Base-by-base conservation (phyloP, 805 yeast species). In the Ogataea siamensis region DNA sequence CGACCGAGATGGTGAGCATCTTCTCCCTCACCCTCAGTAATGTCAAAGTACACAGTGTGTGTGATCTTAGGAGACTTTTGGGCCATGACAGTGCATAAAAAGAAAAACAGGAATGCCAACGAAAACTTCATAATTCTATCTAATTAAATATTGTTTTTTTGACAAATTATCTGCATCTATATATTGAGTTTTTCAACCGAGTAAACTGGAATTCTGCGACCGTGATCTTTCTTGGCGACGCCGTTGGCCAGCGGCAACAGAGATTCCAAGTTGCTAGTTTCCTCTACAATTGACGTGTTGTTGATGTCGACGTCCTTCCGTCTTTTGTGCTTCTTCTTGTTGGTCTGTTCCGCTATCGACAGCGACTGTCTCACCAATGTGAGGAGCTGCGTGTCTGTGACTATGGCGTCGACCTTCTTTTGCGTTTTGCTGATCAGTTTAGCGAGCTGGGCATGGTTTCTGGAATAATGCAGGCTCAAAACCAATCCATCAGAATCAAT, bases 31-130 rank as follows among this genome's bases (percentile, higher is more conserved):
- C 87, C 97, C 59, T 87, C 89, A 50, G 77, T 71, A 47, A 89
- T 69, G 59, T 91, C 96, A 54, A 89, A 88, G 67, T 70, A 91
- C 22, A 91, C 96, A 64, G 79, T 80, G 59, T 79, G 75, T 43
- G 96, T 87, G 60, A 87, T 57, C 34, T 66, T 68, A 26, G 84
- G 81, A 47, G 70, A 62, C 29, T 70, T 70, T 20, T 43, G 38
- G 21, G 43, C 43, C 23, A 37, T 15, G 10, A 42, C 49, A 10
- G 53, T 45, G 19, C 25, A 30, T 7, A 42, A 38, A 22, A 53
- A 57, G 14, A 49, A 40, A 32, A 48, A 33, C 11, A 46, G 43
- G 37, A 7, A 55, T 21, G 11, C 53, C 48, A 11, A 46, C 28
- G 26, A 52, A 15, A 32, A 57, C 49, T 50, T 55, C 60, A 58